Base-by-base conservation (phyloP, 176 grass and related monocot genomes). In the Lolium multiflorum region DNA sequence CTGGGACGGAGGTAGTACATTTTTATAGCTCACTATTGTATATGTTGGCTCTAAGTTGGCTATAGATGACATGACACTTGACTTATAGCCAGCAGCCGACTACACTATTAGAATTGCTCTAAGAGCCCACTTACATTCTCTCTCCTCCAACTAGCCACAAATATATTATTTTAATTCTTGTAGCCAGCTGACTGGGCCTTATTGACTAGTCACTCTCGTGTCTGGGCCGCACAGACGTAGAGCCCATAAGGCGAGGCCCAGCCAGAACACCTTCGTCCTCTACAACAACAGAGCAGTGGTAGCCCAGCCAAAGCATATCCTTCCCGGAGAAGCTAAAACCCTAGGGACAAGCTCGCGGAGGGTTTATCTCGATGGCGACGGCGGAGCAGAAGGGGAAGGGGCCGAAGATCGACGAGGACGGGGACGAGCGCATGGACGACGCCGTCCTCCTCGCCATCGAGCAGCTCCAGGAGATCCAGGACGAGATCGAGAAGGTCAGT, bases 401-500 rank as follows among this genome's bases (percentile, higher is more conserved):
- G 72, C 63, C 90, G 44, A 94, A 63, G 92, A 50, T 77, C 10
- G 80, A 88, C 11, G 84, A 20, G 2, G 90, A 65, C 3, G 87
- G 81, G 60, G 62, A 41, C 63, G 75, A 89, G 46, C 84, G 22
- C 63, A 82, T 94, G 85, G 92, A 90, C 79, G 56, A 58, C 84
- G 84, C 79, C 5, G 70, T 94, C 22, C 25, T 92, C 1, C 17
- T 54, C 14, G 88, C 92, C 26, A 90, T 92, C 24, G 90, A 83
- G 84, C 90, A 92, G 87, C 90, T 94, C 22, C 87, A 94, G 62
- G 84, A 92, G 81, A 70, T 92, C 68, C 92, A 92, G 84, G 92
- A 92, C 49, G 84, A 94, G 88, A 57, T 94, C 49, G 90, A 94
- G 77, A 88, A 85, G 90, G 92, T 90, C 84, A 87, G 73, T 18